Base-by-base conservation (phyloP, 306 rosid species). In the Cucumis melo region DNA sequence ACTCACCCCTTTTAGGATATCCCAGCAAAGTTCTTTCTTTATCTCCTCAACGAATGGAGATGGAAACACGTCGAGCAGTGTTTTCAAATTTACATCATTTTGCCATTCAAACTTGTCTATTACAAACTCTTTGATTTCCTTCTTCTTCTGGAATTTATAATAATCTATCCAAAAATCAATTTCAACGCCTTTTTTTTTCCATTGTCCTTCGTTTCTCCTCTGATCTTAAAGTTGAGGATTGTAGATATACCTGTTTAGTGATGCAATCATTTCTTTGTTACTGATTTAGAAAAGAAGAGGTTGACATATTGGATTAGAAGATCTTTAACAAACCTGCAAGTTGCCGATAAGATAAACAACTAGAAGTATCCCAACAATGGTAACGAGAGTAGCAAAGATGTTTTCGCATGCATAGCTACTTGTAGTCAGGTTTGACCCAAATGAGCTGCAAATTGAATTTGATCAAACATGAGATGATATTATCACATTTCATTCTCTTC, bases 1-100 rank as follows among this genome's bases (percentile, higher is more conserved):
- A 72, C 76, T 72, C 59, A 74, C 57, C 21, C 21, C 23, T 8
- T 3, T 32, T 32, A 6, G 63, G 23, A 27, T 1, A 2, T 48
- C 80, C 82, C 86, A 57, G 80, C 91, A 88, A 44, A 92, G 96
- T 78, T 82, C 81, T 34, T 82, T 84, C 84, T 90, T 92, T 59
- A 59, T 21, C 5, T n/a, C 8, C 16, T 17, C 19, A 14, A 4
- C n/a, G 21, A 16, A 41, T 17, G 36, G 4, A 23, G 65, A 0
- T 1, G 19, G 72, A n/a, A 73, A 78, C 14, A 46, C 48, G 7
- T 8, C 15, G 38, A n/a, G 56, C 1, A 73, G 74, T 13, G 74
- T 73, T 32, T 62, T 57, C 13, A 50, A 32, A 24, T 73, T 27
- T 1, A 73, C 74, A 14, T 73, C 24, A n/a, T 14, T 64, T n/a